Base-by-base conservation (phyloP, 306 rosid genomes). In the Quercus wislizeni region DNA sequence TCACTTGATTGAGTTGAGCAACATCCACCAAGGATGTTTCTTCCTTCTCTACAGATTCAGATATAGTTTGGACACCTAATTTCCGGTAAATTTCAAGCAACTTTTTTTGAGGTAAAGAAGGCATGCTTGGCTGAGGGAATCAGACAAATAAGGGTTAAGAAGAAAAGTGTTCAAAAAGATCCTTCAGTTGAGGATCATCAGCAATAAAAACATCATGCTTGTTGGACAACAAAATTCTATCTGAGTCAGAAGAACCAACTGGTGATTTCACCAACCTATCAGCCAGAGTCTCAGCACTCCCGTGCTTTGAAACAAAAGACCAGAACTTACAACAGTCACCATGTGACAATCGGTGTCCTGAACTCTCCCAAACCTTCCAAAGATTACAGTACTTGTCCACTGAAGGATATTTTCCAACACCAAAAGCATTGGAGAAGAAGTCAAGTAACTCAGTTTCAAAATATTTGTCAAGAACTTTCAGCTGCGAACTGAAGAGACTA, bases 301-400 rank as follows among this genome's bases (percentile, higher is more conserved):
- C 80, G 74, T 90, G 90, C 33, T 67, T 83, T 14, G 76, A 74
- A 17, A 93, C 65, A 75, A 80, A 87, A 6, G 5, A 62, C 97
- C 98, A 93, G 74, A 93, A 93, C 80, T 80, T 93, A 30, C 71
- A 86, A 65, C 97, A 93, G 18, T 86, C 74, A 19, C 76, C 90
- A 70, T 55, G 33, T 2, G 92, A 82, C 81, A 91, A 7, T 27
- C 18, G 41, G 18, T 76, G 76, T 14, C 18, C 69, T 35, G 87
- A 85, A 72, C 73, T 80, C 83, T 87, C 94, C 97, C 98, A 93
- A 2, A 35, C 78, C 80, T 85, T 87, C 98, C 98, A 90, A 6
- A 91, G 88, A 21, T 76, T 75, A 33, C 43, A 78, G 80, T 90
- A 93, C 69, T 91, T 92, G 14, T 87, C 89, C n/a, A 83, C 57